Percentiles rank a stretch among this genome's conserved stretches.
These are phyloP conservation scores for Teratosphaeria viscida DNA, from an alignment of 2,329 filamentous ascomycete species.

Conservation along the genomic window DNA sequence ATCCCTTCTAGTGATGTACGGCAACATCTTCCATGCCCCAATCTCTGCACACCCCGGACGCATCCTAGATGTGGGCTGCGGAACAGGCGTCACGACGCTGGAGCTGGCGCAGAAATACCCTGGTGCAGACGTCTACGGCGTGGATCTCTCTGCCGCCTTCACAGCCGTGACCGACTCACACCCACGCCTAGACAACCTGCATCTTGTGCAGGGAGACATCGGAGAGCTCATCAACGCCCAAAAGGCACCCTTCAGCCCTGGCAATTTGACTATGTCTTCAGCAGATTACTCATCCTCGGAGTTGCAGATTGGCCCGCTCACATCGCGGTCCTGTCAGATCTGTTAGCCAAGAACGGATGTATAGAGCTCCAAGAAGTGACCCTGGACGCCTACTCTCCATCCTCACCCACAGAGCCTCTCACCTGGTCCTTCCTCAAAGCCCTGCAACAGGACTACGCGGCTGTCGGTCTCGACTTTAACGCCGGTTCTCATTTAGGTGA, in stretches of 20 bases:
- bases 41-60: neutral
- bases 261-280: slow-evolving; percentile 8
- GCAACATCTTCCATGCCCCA: neutral
- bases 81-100: slow-evolving; percentile 20
- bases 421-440: neutral
- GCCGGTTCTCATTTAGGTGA: neutral
- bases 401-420: neutral
- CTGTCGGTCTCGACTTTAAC: neutral
- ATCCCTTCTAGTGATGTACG: neutral
- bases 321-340: neutral
- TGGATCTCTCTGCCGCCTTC: slow-evolving; percentile 11
- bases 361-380: neutral
- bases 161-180: too few species aligned
- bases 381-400: neutral
- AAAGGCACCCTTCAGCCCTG: neutral
- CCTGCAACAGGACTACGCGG: neutral
- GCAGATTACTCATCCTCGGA: slow-evolving; percentile 8
- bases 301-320: slow-evolving; percentile 10
- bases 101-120: slow-evolving; percentile 5
- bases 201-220: slow-evolving; percentile 10
- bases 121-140: slow-evolving; percentile 23
- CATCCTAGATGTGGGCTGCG: slow-evolving; percentile 16
- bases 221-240: neutral
- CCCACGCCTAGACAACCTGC: slow-evolving; percentile 5
- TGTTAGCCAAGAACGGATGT: neutral